Percentiles rank a stretch among this genome's conserved stretches.
Conservation (phyloP, 768 basidiomycete genomes). For the Clathrus columnatus region DNA sequence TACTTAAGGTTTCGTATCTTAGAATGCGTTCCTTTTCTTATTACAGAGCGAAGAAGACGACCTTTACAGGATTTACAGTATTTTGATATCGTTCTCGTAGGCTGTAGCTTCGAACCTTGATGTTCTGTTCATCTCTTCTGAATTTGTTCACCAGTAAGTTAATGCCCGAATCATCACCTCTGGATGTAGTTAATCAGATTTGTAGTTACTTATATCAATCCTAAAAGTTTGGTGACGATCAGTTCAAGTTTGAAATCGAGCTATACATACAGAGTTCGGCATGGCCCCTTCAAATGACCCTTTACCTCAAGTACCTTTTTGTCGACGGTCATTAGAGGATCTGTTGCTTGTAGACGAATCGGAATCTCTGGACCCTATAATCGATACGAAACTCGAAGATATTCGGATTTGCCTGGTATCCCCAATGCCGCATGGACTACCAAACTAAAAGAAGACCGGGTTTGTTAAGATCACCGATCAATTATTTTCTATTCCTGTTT, state of each 20-base stretch:
- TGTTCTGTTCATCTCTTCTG: slow-evolving; percentile 94
- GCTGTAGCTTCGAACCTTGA: slow-evolving; percentile 89
- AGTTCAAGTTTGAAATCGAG: slow-evolving; percentile 88
- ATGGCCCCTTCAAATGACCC: slow-evolving; percentile 62
- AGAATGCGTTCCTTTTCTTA: slow-evolving; percentile 99
- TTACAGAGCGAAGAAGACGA: slow-evolving; percentile 97
- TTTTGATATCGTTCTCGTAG: slow-evolving; percentile 96
- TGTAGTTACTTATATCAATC: slow-evolving; percentile 90
- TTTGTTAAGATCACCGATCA: slow-evolving; percentile 28
- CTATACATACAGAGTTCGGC: slow-evolving; percentile 75
- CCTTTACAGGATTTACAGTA: slow-evolving; percentile 95
- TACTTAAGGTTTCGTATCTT: slow-evolving; percentile 8
- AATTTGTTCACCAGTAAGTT: slow-evolving; percentile 94
- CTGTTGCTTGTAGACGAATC: slow-evolving; percentile 84
- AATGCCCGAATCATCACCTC: slow-evolving; percentile 1
- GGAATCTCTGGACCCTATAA: slow-evolving; percentile 83
- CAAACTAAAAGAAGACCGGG: slow-evolving; percentile 83
- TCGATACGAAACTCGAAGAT: slow-evolving; percentile 90
- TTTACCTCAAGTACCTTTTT: slow-evolving; percentile 76
- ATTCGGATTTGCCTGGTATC: slow-evolving; percentile 93
- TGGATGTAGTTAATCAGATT: slow-evolving; percentile 10
- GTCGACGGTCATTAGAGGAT: slow-evolving; percentile 79
- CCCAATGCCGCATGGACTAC: slow-evolving; percentile 99
- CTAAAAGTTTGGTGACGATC: slow-evolving; percentile 96
- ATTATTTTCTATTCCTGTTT: neutral